A percentile compares a stretch with the other conserved stretches of the same genome.
Evolutionary conservation across 352 stramenopile species (phyloP).

Genomic region (Pythium guiyangense): DNA sequence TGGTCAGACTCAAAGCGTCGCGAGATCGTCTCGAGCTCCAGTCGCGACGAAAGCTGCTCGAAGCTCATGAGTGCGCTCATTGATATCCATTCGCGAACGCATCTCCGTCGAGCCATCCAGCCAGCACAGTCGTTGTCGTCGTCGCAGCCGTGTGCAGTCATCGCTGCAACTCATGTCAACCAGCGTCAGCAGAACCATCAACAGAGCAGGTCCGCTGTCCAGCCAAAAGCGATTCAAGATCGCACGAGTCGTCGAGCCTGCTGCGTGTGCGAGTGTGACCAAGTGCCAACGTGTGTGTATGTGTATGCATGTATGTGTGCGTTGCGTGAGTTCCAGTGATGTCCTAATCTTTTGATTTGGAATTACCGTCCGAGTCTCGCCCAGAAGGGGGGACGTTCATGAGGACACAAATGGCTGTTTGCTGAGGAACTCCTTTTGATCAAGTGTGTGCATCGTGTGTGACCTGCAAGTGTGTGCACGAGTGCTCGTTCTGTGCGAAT

Average conservation of each 20-base stretch:
- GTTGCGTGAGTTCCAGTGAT: constrained; percentile 59
- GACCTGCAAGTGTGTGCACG: constrained; percentile 12
- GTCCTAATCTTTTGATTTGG: constrained; percentile 78
- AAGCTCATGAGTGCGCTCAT: too few relatives aligned
- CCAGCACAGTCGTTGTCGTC: too few relatives aligned
- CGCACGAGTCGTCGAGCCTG: too few relatives aligned
- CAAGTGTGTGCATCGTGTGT: neutral
- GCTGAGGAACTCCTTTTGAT: constrained; percentile 56
- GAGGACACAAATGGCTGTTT: constrained; percentile 88
- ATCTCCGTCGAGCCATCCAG: too few relatives aligned
- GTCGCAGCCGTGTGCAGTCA: too few relatives aligned
- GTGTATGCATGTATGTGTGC: constrained; percentile 1
- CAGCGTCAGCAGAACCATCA: too few relatives aligned
- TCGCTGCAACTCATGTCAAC: too few relatives aligned
- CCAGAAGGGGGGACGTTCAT: constrained; percentile 27
- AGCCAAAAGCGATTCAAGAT: too few relatives aligned
- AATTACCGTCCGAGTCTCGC: constrained; percentile 82
- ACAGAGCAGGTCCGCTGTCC: neutral
- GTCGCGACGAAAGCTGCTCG: too few relatives aligned
- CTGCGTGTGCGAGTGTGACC: neutral
- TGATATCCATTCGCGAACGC: neutral
- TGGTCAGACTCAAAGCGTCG: neutral
- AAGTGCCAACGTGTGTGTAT: neutral
- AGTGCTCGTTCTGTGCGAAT: constrained; percentile 7
- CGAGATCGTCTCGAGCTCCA: neutral